Conservation (phyloP, 495 filamentous ascomycete genomes). For the Amphirosellinia nigrospora region DNA sequence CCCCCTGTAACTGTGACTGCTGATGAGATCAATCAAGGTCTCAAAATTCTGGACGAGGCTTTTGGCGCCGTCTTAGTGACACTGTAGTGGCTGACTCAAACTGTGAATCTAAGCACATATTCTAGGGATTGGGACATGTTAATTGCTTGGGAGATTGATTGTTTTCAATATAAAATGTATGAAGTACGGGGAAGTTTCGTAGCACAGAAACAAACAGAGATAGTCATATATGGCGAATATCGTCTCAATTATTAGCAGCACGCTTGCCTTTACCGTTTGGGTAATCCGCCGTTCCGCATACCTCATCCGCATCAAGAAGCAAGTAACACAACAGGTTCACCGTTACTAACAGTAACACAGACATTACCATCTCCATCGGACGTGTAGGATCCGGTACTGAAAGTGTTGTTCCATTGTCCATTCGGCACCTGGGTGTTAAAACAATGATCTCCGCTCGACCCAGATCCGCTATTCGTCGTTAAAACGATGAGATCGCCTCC, state of each 20-base stretch:
- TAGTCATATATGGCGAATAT: not conserved
- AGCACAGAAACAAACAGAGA: not conserved
- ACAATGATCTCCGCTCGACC: constrained; percentile 40
- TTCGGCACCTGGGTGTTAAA: constrained; percentile 44
- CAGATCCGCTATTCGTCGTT: constrained; percentile 48
- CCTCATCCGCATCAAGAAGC: constrained; percentile 22
- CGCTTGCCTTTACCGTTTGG: not conserved
- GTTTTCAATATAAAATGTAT: not conserved
- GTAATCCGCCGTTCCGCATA: not conserved
- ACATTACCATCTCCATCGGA: constrained; percentile 34
- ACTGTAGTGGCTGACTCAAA: not conserved
- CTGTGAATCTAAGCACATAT: not conserved
- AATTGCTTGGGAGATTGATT: not conserved
- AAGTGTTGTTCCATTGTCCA: constrained; percentile 36
- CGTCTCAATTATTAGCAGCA: not conserved
- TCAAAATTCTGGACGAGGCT: constrained; percentile 55
- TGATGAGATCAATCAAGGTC: constrained; percentile 55
- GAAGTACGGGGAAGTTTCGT: not conserved
- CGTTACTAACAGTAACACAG: constrained; percentile 32
- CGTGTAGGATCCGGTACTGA: constrained; percentile 29
- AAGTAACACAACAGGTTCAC: constrained; percentile 38
- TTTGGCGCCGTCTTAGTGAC: constrained; percentile 36
- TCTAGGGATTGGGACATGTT: not conserved
- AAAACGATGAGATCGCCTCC: constrained; percentile 48
- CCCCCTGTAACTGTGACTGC: constrained; percentile 61